These are phyloP conservation scores for Nothomitra cinnamomea DNA, from an alignment of 2,329 filamentous ascomycete genomes.

Conservation along the genomic window DNA sequence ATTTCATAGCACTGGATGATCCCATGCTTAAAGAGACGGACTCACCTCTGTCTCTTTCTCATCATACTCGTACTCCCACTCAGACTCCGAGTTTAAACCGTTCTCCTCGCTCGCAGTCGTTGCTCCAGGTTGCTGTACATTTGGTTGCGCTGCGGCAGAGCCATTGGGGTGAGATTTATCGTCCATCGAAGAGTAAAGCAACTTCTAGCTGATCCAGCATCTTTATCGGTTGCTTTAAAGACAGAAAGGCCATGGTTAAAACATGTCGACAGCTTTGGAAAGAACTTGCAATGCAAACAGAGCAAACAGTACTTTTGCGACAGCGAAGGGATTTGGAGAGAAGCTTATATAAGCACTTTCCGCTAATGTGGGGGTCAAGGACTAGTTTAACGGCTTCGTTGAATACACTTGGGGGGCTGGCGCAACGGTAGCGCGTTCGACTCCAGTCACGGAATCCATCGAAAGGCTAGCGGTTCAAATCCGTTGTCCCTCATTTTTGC, in stretches of 20 bases:
- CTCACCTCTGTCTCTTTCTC: conserved; percentile 33
- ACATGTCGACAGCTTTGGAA: too few species aligned
- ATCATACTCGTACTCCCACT: conserved; percentile 47
- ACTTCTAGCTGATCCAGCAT: too few species aligned
- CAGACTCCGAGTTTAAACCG: conserved; percentile 24
- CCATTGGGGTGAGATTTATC: too few species aligned
- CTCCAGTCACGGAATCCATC: conserved; percentile 3
- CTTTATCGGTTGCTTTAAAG: too few species aligned
- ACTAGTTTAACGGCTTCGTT: background rate
- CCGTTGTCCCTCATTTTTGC: conserved; percentile 5
- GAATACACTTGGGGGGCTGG: background rate
- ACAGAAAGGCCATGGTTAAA: too few species aligned
- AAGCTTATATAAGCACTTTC: too few species aligned
- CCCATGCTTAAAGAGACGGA: background rate
- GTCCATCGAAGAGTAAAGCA: too few species aligned
- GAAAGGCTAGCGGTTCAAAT: conserved; percentile 7
- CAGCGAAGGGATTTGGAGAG: too few species aligned
- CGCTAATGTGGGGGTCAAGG: background rate
- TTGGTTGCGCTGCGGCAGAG: background rate
- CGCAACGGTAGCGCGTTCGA: conserved; percentile 7
- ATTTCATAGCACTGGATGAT: conserved; percentile 7
- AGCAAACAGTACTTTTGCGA: too few species aligned
- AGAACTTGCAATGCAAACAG: too few species aligned
- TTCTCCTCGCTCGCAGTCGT: conserved; percentile 10
- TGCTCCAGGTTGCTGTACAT: background rate